These are phyloP conservation scores for Cornus florida DNA, from an alignment of 148 eudicot genomes.

Conservation along the genomic window DNA sequence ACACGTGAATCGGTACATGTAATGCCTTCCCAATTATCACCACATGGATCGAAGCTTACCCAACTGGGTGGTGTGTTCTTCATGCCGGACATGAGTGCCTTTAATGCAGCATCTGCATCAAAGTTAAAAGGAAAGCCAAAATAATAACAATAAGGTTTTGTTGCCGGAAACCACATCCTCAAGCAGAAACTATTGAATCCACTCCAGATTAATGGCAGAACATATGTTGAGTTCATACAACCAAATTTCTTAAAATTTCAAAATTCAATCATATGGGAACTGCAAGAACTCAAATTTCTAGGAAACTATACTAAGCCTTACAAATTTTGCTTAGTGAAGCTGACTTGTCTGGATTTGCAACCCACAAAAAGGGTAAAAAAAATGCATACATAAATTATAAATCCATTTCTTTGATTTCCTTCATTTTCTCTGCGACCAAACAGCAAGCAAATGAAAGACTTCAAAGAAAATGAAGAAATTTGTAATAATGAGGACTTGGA, in stretches of 20 bases:
- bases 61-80: slow-evolving; percentile 53
- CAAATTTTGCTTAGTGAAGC: too few species aligned
- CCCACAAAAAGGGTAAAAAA: too few species aligned
- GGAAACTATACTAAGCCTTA: too few species aligned
- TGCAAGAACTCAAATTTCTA: background rate
- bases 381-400: background rate
- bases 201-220: too few species aligned
- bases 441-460: background rate
- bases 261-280: background rate
- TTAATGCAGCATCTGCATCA: slow-evolving; percentile 37
- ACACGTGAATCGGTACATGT: slow-evolving; percentile 43
- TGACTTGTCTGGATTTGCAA: too few species aligned
- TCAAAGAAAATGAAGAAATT: background rate
- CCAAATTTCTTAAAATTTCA: background rate
- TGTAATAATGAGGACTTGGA: background rate
- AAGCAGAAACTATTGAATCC: too few species aligned
- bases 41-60: slow-evolving; percentile 55
- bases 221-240: too few species aligned
- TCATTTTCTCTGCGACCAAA: background rate
- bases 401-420: background rate
- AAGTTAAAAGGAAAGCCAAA: background rate
- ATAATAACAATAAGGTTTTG: background rate
- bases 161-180: background rate
- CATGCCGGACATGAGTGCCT: slow-evolving; percentile 38
- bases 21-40: slow-evolving; percentile 55